These are phyloP conservation scores for Pseudonectria foliicola DNA, from an alignment of 2,329 filamentous ascomycete genomes.

Conservation along the genomic window DNA sequence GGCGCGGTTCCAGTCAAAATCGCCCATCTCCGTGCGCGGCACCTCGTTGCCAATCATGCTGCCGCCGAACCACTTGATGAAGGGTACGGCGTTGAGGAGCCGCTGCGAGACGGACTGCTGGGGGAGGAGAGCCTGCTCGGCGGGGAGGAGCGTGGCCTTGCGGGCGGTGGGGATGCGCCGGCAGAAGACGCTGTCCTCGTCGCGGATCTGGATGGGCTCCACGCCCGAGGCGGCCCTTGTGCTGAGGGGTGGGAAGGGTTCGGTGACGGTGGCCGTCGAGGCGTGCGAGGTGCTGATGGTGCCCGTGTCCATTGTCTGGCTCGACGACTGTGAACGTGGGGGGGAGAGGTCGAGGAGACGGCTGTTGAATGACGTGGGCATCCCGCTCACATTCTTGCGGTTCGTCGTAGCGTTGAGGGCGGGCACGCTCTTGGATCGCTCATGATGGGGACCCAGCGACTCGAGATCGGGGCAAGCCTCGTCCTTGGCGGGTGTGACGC, in stretches of 20 bases:
- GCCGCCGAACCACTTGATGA: constrained; percentile 65
- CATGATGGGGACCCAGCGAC: constrained; percentile 25
- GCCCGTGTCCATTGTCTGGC: constrained; percentile 50
- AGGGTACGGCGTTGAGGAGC: constrained; percentile 57
- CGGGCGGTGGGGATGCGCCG: constrained; percentile 61
- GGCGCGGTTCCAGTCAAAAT: constrained; percentile 67
- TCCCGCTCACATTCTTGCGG: constrained; percentile 22
- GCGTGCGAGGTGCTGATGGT: constrained; percentile 40
- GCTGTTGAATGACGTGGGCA: constrained; percentile 31
- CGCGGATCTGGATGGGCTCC: constrained; percentile 23
- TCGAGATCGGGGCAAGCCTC: constrained; percentile 51
- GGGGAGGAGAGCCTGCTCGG: constrained; percentile 63
- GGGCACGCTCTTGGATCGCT: constrained; percentile 32
- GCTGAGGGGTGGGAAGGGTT: constrained; percentile 13
- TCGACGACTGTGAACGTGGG: constrained; percentile 42
- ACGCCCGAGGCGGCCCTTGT: constrained; percentile 15
- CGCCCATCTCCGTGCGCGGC: constrained; percentile 63
- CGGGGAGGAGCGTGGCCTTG: constrained; percentile 56
- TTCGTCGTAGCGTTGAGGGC: constrained; percentile 19
- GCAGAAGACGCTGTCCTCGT: constrained; percentile 42
- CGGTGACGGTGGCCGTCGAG: constrained; percentile 40
- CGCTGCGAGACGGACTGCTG: constrained; percentile 59
- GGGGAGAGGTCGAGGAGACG: constrained; percentile 34
- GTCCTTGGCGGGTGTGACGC: constrained; percentile 57
- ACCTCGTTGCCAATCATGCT: constrained; percentile 70